Evolutionary conservation across 306 rosid genomes (phyloP).

Genomic region (Vigna trinervia): DNA sequence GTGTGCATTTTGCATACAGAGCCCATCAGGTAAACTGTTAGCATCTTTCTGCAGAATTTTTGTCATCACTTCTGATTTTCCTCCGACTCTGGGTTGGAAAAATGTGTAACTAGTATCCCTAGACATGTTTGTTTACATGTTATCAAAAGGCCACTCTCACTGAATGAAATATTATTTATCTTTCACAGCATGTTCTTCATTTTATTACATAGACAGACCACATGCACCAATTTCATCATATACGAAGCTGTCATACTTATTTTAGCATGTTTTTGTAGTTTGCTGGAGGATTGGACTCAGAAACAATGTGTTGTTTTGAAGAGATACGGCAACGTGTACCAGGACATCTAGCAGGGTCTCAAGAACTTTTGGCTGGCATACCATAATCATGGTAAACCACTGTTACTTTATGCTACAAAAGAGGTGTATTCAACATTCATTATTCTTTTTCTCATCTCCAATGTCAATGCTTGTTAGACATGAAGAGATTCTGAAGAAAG

Average conservation of each 20-base stretch:
- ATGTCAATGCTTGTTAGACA: neutral
- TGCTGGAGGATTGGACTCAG: slow-evolving; percentile 93
- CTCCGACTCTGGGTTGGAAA: neutral
- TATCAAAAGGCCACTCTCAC: neutral
- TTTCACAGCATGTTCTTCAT: neutral
- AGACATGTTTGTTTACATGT: neutral
- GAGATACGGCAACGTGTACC: slow-evolving; percentile 83
- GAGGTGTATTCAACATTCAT: slow-evolving; percentile 38
- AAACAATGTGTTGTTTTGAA: slow-evolving; percentile 82
- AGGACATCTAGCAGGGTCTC: slow-evolving; percentile 59
- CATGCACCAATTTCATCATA: slow-evolving; percentile 1
- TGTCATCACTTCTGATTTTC: slow-evolving; percentile 15
- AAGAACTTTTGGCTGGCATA: slow-evolving; percentile 66
- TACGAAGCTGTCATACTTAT: neutral
- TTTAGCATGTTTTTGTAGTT: slow-evolving; percentile 61
- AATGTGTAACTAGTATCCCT: neutral
- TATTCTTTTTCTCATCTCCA: slow-evolving; percentile 42
- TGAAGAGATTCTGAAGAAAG: slow-evolving; percentile 40
- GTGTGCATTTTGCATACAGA: slow-evolving; percentile 80
- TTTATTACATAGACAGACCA: neutral
- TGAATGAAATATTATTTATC: neutral
- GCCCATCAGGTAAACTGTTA: slow-evolving; percentile 77
- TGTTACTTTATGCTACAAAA: slow-evolving; percentile 36
- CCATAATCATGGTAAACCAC: slow-evolving; percentile 58
- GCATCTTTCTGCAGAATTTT: slow-evolving; percentile 20